Base-by-base conservation (phyloP, 768 basidiomycete genomes). In the Rickenella mellea region DNA sequence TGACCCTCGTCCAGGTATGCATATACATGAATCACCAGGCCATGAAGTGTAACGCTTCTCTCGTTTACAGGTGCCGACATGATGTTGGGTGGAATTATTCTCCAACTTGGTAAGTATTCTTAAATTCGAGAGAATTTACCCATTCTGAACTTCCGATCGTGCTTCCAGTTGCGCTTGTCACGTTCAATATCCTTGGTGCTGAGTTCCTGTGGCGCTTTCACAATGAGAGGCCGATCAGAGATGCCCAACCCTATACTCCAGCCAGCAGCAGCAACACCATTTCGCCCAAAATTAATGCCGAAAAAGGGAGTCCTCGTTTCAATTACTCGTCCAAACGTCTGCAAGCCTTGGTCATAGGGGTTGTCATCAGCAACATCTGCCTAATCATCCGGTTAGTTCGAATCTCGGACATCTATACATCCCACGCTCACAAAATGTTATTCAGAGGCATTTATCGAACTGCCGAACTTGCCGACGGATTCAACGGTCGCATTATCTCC, bases 121-220 rank as follows among this genome's bases (percentile, higher is more conserved):
- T 15, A 19, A 19, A 10, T 17, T n/a, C 39, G 1, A 43, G 7
- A 33, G 6, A n/a, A 24, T 21, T n/a, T 6, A 21, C 4, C 20
- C 17, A 6, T 19, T 40, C 15, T 33, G 33, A 30, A 15, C 15
- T 36, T 17, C 33, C 14, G n/a, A 5, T 36, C 27, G 26, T 40
- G 40, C 32, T 19, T 26, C 4, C 45, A 74, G 74, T 58, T 6
- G 63, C 65, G 28, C 68, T 77, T 38, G 47, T 60, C 1, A 31
- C 70, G 6, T 78, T 67, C 44, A 56, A 66, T 1, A 22, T 58
- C 15, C 64, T 64, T 6, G 69, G 65, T 0, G 36, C 49, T 14
- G 76, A 78, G 48, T 76, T 71, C 51, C 58, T 70, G 44, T 15
- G 67, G 10, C 69, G 72, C 2, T 72, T 67, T 41, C 30, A 50